Base-by-base conservation (phyloP, 768 basidiomycete species). In the Pleurotus djamor region DNA sequence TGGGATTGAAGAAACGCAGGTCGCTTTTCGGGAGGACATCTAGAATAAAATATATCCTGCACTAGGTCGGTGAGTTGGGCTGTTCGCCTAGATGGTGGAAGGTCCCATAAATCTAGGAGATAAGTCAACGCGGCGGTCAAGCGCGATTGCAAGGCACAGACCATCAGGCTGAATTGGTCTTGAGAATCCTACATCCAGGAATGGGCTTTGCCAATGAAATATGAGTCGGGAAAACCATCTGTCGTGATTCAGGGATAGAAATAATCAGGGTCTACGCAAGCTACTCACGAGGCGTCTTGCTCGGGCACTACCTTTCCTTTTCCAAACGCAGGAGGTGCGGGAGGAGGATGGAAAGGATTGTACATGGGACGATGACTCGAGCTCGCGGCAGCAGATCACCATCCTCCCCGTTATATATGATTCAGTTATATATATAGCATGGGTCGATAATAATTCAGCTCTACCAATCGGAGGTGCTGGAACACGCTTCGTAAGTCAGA, bases 141-240 rank as follows among this genome's bases (percentile, higher is more conserved):
- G 7, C 37, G 1, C 13, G 4, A 38, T 2, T n/a, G 6, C 28
- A 12, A 21, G 5, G 8, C 5, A 65, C 72, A 13, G 38, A 83
- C 86, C 86, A 48, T 86, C 84, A 65, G 79, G 76, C 70, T 83
- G 73, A 8, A 86, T 63, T 0, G 85, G 85, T 52, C 85, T 73
- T 9, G 83, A 79, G 64, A 80, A 87, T 1, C 85, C 85, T 12
- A 86, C 84, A 34, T 73, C 70, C 4, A 87, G 72, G 60, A 88
- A 78, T 1, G 84, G 76, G 32, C 71, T 72, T 6, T 87, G 65
- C 85, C 85, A 86, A n/a, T 76, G 71, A 35, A 83, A 80, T 35
- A 81, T 61, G 1, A 85, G 67, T 36, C 72, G 73, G 6, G 83
- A 84, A 17, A 81, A 63, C 66, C 66, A 73, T 58, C 83, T 83